A percentile compares a stretch with the other conserved stretches of the same genome.
These are phyloP conservation scores for Phoenix roebelenii DNA, from an alignment of 176 grass and related monocot species.

Conservation along the genomic window DNA sequence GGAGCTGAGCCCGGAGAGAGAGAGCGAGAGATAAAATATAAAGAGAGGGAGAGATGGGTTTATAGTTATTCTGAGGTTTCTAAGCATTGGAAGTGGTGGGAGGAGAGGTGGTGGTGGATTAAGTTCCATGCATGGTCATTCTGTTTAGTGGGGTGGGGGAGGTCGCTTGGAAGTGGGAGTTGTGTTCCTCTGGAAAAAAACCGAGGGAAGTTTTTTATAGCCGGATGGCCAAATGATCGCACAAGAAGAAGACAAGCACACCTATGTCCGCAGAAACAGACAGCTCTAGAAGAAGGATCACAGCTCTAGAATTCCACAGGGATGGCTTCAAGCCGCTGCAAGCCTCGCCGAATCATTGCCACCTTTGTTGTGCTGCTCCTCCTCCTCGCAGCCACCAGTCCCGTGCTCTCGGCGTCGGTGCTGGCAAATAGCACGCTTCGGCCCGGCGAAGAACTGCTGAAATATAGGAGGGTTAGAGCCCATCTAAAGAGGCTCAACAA, in stretches of 20 bases:
- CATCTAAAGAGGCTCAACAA: constrained; percentile 62
- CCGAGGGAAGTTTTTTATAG: too few species aligned
- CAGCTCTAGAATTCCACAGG: constrained; percentile 13
- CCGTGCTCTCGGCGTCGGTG: neutral
- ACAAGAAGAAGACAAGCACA: constrained; percentile 20
- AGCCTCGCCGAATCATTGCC: neutral
- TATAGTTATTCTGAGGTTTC: too few species aligned
- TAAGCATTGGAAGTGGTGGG: too few species aligned
- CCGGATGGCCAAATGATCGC: neutral
- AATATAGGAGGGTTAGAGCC: constrained; percentile 37
- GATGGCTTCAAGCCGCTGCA: constrained; percentile 63
- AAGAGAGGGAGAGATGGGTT: neutral
- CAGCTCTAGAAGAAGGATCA: constrained; percentile 15
- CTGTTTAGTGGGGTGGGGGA: too few species aligned
- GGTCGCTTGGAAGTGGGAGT: too few species aligned
- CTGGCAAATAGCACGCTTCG: constrained; percentile 2
- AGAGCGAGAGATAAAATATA: neutral
- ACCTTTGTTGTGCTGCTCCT: constrained; percentile 31
- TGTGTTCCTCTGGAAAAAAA: neutral
- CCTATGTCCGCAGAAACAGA: constrained; percentile 7
- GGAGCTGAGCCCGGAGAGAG: neutral
- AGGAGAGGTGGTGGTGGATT: too few species aligned
- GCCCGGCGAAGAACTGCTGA: constrained; percentile 29
- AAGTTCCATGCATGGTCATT: too few species aligned
- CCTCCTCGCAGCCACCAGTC: constrained; percentile 16